phyloP scores from a whole-genome alignment of 2,329 filamentous ascomycete genomes.

The Endocalyx cinctus region DNA sequence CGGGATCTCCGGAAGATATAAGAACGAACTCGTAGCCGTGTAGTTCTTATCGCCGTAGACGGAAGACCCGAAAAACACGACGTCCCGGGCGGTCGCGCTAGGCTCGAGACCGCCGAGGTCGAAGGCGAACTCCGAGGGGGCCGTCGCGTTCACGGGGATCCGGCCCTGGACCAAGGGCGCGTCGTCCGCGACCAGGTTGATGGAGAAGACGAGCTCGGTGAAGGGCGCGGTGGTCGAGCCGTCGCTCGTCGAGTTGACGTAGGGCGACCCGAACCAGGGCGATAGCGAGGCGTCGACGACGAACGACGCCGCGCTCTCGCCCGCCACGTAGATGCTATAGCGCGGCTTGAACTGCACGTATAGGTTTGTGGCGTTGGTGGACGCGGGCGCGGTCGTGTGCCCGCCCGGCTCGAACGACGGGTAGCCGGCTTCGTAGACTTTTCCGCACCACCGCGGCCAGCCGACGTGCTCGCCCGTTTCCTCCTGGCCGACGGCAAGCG shows the following conservation, averaged over 20 bases:
- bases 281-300: conserved; percentile 40
- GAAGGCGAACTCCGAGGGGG: conserved; percentile 33
- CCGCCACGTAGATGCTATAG: conserved; percentile 41
- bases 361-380: conserved; percentile 28
- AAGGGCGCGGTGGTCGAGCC: conserved; percentile 15
- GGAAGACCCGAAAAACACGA: conserved; percentile 33
- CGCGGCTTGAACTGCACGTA: conserved; percentile 41
- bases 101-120: conserved; percentile 31
- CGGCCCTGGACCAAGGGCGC: conserved; percentile 27
- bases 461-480: conserved; percentile 37
- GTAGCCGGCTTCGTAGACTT: conserved; percentile 39
- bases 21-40: conserved; percentile 32
- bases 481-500: no score
- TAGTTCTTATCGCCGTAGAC: conserved; percentile 27
- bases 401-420: conserved; percentile 42
- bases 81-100: conserved; percentile 31
- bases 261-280: conserved; percentile 33
- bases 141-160: conserved; percentile 30
- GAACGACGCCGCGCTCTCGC: conserved; percentile 36
- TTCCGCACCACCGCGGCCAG: conserved; percentile 44
- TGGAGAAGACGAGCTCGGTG: conserved; percentile 29
- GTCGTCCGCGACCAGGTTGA: conserved; percentile 28
- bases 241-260: conserved; percentile 22
- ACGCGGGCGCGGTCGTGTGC: conserved; percentile 32
- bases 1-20: conserved; percentile 39